Percentiles rank a stretch among this genome's conserved stretches.
phyloP scores from a whole-genome alignment of 257 asterid species.

The Penstemon davidsonii region DNA sequence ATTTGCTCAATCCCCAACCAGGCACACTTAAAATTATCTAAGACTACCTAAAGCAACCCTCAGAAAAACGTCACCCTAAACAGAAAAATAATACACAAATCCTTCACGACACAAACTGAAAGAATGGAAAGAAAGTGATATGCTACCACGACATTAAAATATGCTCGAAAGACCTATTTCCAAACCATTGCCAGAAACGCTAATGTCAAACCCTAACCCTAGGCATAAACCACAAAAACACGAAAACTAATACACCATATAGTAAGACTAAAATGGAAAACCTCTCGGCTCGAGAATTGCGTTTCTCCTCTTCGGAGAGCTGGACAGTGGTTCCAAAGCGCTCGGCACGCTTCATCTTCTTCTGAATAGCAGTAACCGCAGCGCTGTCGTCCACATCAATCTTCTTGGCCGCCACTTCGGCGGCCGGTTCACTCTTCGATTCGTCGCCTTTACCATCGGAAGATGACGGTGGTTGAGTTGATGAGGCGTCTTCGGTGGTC shows the following conservation, averaged over 20 bases:
- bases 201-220: slow-evolving; percentile 31
- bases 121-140: no score
- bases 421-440: slow-evolving; percentile 31
- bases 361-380: slow-evolving; percentile 58
- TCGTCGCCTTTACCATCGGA: slow-evolving; percentile 40
- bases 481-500: slow-evolving; percentile 26
- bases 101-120: no score
- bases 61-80: no score
- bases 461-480: slow-evolving; percentile 29
- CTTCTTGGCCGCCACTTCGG: slow-evolving; percentile 26
- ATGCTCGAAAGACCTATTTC: neutral
- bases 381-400: slow-evolving; percentile 35
- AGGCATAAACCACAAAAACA: neutral
- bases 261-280: slow-evolving; percentile 18
- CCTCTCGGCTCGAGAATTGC: slow-evolving; percentile 93
- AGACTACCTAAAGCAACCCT: no score
- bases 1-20: no score
- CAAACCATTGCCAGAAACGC: neutral
- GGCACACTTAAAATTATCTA: no score
- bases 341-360: slow-evolving; percentile 92
- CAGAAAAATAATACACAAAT: no score
- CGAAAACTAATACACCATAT: neutral
- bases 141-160: neutral
- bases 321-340: slow-evolving; percentile 82
- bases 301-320: slow-evolving; percentile 80